Evolutionary conservation across 106 monocot genomes (phyloP), one percentile per base, ranked within the genome.

Genomic region (Apostasia shenzhenica): DNA sequence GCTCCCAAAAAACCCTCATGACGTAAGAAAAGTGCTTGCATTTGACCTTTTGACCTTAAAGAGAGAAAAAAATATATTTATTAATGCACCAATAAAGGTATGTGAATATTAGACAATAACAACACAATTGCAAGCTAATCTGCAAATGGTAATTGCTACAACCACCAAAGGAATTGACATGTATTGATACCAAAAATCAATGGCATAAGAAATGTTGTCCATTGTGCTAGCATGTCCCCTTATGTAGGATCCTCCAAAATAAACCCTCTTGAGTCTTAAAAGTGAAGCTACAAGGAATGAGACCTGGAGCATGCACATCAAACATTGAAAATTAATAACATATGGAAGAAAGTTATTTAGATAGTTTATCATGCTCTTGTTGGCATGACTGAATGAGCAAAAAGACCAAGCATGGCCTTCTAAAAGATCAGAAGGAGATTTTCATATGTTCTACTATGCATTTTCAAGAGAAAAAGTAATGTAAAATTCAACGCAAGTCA

Each of bases 1-100:
- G 89, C 85, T 57, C 89, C 89, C 74, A 89, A 76, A 75, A 82
- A 89, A 5, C 89, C 89, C 59, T 89, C 89, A 64, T 89, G 89
- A 2, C 80, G 82, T 13, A 89, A 72, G 59, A 89, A 89, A 49
- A 85, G 44, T 48, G 89, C 85, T 80, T 89, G 82, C 85, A 83
- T 85, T 73, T 89, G 82, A 57, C 89, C 77, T 77, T 85, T 85
- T 51, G 89, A 89, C 89, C 89, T 89, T 79, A 74, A 68, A 69
- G 6, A 1, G 26, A 0, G 26, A 26, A 26, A 26, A 57, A 54
- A 26, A 64, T 73, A 44, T 8, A 2, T 8, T 46, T 26, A 55
- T 12, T 3, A 55, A 45, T 1, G 3, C 37, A 39, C 6, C 48
- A 67, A 14, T 0, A 63, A 59, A 63, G 1, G 8, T 49, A 3